phyloP scores from a whole-genome alignment of 768 basidiomycete genomes.

The Lanmaoa rubissima region DNA sequence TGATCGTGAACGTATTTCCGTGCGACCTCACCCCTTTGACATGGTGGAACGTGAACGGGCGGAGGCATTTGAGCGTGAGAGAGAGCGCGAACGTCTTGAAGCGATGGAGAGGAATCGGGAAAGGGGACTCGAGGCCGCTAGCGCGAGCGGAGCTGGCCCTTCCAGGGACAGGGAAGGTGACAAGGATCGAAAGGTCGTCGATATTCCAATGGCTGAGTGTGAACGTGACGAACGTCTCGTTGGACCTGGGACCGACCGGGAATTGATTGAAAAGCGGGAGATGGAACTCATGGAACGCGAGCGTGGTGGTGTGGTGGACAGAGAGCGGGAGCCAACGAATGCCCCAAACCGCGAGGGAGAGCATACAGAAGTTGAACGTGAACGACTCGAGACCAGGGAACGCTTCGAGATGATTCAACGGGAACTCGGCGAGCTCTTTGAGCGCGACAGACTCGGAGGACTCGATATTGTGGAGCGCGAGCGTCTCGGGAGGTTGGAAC shows the following conservation, averaged over 20 bases:
- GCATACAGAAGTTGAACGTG: conserved; percentile 23
- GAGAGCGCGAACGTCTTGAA: conserved; percentile 33
- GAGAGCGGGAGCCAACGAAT: conserved; percentile 19
- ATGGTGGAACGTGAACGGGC: conserved; percentile 27
- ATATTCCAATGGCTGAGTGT: conserved; percentile 15
- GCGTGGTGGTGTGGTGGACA: conserved; percentile 9
- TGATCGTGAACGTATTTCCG: conserved; percentile 26
- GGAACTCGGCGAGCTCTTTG: conserved; percentile 31
- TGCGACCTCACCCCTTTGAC: conserved; percentile 23
- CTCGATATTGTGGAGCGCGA: conserved; percentile 32
- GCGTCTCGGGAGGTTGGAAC: conserved; percentile 27
- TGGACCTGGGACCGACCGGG: conserved; percentile 23
- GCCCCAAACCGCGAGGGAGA: conserved; percentile 20
- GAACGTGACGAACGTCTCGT: conserved; percentile 23
- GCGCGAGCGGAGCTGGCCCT: conserved; percentile 3
- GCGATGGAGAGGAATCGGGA: conserved; percentile 32
- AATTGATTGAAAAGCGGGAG: conserved; percentile 25
- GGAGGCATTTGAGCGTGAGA: conserved; percentile 33
- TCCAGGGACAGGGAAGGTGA: conserved; percentile 25
- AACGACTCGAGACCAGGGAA: conserved; percentile 25
- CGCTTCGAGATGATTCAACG: conserved; percentile 34
- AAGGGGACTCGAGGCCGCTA: conserved; percentile 21
- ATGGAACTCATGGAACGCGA: conserved; percentile 28
- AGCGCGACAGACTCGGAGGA: conserved; percentile 30
- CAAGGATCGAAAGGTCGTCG: conserved; percentile 19